phyloP scores from a whole-genome alignment of 1,284 basidiomycete species.

The Irpex rosettiformis region DNA sequence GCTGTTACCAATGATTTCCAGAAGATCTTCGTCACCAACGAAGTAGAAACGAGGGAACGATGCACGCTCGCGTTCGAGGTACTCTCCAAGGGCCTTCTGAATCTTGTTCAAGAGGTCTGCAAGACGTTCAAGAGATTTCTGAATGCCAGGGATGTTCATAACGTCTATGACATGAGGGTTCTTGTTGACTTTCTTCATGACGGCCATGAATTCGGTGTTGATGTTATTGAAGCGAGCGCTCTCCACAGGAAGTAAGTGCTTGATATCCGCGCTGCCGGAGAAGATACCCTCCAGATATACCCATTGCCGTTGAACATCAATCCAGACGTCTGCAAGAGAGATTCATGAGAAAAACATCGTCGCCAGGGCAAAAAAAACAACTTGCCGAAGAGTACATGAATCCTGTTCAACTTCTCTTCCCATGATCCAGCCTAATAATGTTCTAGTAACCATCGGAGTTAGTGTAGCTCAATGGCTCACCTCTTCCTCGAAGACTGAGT shows the following conservation, averaged over 20 bases:
- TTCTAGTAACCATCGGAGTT: conserved; percentile 16
- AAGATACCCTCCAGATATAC: conserved; percentile 99
- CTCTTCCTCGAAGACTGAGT: conserved; percentile 90
- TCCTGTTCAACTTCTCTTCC: conserved; percentile 94
- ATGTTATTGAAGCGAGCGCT: conserved; percentile 97
- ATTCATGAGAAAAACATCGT: conserved; percentile 9
- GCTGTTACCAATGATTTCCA: conserved; percentile 99
- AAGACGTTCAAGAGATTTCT: conserved; percentile 95
- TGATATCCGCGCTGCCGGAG: conserved; percentile 98
- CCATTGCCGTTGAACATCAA: conserved; percentile 99
- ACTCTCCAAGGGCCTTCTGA: conserved; percentile 98
- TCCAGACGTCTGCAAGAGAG: conserved; percentile 81
- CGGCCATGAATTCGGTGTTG: conserved; percentile 96
- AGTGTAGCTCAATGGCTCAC: conserved; percentile 30
- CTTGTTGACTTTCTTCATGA: conserved; percentile 99
- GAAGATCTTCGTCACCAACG: conserved; percentile 97
- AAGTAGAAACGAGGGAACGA: conserved; percentile 99
- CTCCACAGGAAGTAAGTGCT: conserved; percentile 96
- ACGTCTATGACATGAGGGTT: conserved; percentile 97
- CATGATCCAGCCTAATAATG: conserved; percentile 71
- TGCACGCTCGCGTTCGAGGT: conserved; percentile 94
- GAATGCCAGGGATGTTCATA: conserved; percentile 93
- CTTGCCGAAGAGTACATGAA: conserved; percentile 60
- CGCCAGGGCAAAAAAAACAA: background rate
- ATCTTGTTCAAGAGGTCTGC: conserved; percentile 97